A percentile compares a stretch with the other conserved stretches of the same genome.
phyloP scores from a whole-genome alignment of 225 moss, liverwort and hornwort species.

The Rhytidiadelphus loreus region DNA sequence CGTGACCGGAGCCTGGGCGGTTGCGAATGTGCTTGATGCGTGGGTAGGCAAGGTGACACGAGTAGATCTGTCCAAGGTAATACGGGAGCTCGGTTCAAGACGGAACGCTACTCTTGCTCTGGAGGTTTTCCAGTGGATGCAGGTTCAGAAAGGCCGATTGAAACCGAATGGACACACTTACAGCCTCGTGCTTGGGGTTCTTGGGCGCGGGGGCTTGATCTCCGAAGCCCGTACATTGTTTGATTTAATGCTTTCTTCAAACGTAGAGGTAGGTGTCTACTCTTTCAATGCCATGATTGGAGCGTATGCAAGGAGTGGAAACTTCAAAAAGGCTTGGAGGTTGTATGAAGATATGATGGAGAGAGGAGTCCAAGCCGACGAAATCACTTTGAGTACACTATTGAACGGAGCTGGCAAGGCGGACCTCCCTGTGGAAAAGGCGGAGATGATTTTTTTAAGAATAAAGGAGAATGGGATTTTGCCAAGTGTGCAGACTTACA shows the following conservation, averaged over 20 bases:
- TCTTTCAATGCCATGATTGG: constrained; percentile 84
- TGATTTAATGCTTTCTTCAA: constrained; percentile 21
- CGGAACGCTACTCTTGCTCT: constrained; percentile 39
- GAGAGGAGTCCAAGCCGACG: constrained; percentile 56
- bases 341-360: constrained; percentile 61
- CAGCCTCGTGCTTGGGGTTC: constrained; percentile 63
- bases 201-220: constrained; percentile 69
- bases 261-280: constrained; percentile 36
- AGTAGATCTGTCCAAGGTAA: constrained; percentile 62
- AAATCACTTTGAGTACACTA: constrained; percentile 76
- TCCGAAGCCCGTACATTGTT: constrained; percentile 65
- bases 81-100: constrained; percentile 58
- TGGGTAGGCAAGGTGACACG: constrained; percentile 86
- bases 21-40: constrained; percentile 61
- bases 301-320: constrained; percentile 54
- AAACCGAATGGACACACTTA: constrained; percentile 72
- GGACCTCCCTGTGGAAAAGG: constrained; percentile 44
- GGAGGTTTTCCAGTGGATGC: constrained; percentile 83
- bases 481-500: constrained; percentile 64
- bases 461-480: constrained; percentile 54
- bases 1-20: constrained; percentile 24
- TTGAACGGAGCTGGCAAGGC: constrained; percentile 57
- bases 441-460: constrained; percentile 50
- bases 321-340: constrained; percentile 69
- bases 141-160: constrained; percentile 62